Base-by-base conservation (phyloP, 441 rosid genomes). In the Eutrema salsugineum region DNA sequence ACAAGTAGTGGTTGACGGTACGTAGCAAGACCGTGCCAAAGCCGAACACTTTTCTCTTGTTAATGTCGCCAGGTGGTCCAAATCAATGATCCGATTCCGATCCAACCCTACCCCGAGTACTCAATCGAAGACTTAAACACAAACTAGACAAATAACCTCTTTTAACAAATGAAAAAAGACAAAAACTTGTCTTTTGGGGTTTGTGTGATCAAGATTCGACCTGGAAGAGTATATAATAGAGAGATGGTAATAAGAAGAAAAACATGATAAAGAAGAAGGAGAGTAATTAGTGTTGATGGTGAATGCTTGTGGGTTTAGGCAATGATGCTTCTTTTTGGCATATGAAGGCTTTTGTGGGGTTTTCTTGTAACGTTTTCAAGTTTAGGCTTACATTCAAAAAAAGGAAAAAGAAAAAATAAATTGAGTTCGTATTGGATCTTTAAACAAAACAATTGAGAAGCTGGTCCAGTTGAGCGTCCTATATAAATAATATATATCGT, bases 21-120 rank as follows among this genome's bases (percentile, higher is more conserved):
- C 85, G 79, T 85, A 87, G 83, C 94, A 91, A 73, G 94, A 83
- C 84, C 88, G 82, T 79, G 87, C 91, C 51, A 86, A 67, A 76
- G 86, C 83, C 38, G 87, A 84, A 88, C 94, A 88, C 83, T 78
- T 77, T 66, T 72, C 84, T 80, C 83, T 84, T 72, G 81, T 83
- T 63, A 87, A 72, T 78, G 87, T 85, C 87, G 90, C 91, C 94
- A 91, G 91, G 78, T 80, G 88, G 46, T 70, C 66, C 49, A 40
- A 48, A 4, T 33, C 12, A 54, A 20, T 38, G 58, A 68, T 35
- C 58, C 20, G 35, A 12, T 46, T 43, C 22, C 35, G 28, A 35
- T 58, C 1, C 48, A 69, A 44, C 8, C 27, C 28, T 11, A 43
- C 15, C 51, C 33, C 30, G 39, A 6, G 19, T 39, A 28, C 54